Base-by-base conservation (phyloP, 495 filamentous ascomycete genomes). In the Astrocystis sublimbata region DNA sequence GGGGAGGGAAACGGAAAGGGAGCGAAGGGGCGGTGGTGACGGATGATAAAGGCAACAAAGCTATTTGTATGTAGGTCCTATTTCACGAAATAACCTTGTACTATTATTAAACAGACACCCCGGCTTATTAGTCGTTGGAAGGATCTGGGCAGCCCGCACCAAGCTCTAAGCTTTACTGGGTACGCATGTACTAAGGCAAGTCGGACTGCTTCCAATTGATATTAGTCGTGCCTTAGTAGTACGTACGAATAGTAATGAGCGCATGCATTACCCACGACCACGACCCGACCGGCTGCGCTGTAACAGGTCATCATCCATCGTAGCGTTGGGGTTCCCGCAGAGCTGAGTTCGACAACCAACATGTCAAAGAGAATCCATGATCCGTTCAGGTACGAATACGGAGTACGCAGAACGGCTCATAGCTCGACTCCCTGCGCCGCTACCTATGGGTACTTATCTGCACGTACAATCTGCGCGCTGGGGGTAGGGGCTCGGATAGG, bases 1-100 rank as follows among this genome's bases (percentile, higher is more conserved):
- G 65, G 54, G 50, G 63, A 58, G 63, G 58, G 50, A 59, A 62
- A 58, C 42, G 35, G 42, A 52, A 49, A 47, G 45, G 54, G 50
- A 68, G 52, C 17, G 17, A 59, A 53, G 28, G 46, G 49, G n/a
- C n/a, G n/a, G 54, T 28, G 23, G 40, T n/a, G 47, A 6, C 24
- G 30, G 58, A 24, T 54, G 19, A 33, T 61, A 47, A 63, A 56
- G 58, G 56, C 42, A 15, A 54, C 42, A 31, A 62, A 54, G 60
- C 50, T 62, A 62, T 56, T 62, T 53, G 58, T 61, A 52, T 19
- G n/a, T n/a, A n/a, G 21, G 13, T 41, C 9, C 28, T 47, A 42
- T 33, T 23, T n/a, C n/a, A n/a, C n/a, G n/a, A n/a, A 46, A 47
- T 47, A 49, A 58, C 6, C 17, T n/a, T n/a, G n/a, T 36, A 49